Base-by-base conservation (phyloP, 139 green algal genomes). In the Chlamydomonas sp. region DNA sequence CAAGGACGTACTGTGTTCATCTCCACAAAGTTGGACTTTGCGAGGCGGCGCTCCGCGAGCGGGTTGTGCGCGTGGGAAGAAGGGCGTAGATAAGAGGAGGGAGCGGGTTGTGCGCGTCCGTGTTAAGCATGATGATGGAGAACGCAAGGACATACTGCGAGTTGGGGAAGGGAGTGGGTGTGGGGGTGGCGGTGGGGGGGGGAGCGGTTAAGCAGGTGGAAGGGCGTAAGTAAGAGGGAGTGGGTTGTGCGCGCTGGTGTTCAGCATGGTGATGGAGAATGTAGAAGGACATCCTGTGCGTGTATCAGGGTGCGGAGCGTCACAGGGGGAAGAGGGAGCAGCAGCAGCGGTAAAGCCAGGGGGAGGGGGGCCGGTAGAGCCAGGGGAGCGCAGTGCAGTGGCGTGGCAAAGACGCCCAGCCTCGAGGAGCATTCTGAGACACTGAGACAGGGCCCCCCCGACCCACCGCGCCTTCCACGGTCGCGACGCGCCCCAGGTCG, bases 121-220 rank as follows among this genome's bases (percentile, higher is more conserved):
- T 97, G 84, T 97, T 96, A 57, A 97, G 88, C 91, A 97, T 97
- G 81, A 97, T 95, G 37, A 93, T 84, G 28, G 92, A 87, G 69
- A 96, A 97, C 3, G 87, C 73, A 34, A 97, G 81, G 49, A 96
- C 65, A 73, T 97, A 96, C 31, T n/a, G n/a, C 62, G 65, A 83
- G 86, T 90, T 96, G 96, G 37, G 74, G 68, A 58, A 95, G 84
- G 78, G 96, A 97, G 66, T 92, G 86, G 6, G 81, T 77, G 35
- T 75, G 67, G 33, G 50, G 74, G 68, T 97, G 83, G 31, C 88
- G 84, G 8, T 85, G 81, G 66, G 94, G 88, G 26, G 88, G 90
- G 69, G 90, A 80, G 1, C 89, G 90, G 76, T 97, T 96, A 86
- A 97, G 92, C 2, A 87, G 88, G 67, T 97, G n/a, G n/a, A n/a